Evolutionary conservation across 2,329 filamentous ascomycete species (phyloP).

Genomic region (Talaromyces sp.): DNA sequence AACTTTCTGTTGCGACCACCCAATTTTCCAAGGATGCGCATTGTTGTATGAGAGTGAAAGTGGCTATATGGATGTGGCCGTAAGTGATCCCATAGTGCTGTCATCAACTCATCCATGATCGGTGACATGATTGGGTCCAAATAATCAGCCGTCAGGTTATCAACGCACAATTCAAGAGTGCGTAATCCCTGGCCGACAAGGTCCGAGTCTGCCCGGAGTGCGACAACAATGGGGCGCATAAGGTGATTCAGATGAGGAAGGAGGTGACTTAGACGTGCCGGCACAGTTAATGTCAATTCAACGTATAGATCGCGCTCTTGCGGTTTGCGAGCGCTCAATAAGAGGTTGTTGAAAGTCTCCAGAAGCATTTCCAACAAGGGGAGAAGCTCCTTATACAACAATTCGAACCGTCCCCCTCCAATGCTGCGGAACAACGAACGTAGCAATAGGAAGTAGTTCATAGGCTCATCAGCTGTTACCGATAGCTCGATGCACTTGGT

Average conservation of each 20-base stretch:
- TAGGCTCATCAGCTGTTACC: conserved; percentile 91
- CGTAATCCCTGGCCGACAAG: conserved; percentile 90
- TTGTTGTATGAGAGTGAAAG: conserved; percentile 95
- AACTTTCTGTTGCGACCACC: conserved; percentile 95
- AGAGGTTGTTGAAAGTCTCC: conserved; percentile 91
- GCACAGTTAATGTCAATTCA: conserved; percentile 92
- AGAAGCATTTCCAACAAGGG: conserved; percentile 95
- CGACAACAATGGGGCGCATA: conserved; percentile 96
- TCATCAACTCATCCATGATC: conserved; percentile 98
- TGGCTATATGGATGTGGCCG: conserved; percentile 93
- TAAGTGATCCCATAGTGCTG: conserved; percentile 91
- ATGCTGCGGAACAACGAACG: conserved; percentile 94
- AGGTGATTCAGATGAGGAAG: conserved; percentile 92
- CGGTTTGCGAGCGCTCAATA: conserved; percentile 85
- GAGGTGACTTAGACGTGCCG: conserved; percentile 87
- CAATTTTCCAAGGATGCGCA: conserved; percentile 93
- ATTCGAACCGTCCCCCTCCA: conserved; percentile 93
- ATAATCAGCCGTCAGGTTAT: conserved; percentile 97
- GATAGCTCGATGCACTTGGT: conserved; percentile 96
- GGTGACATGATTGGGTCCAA: conserved; percentile 98
- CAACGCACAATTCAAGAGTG: conserved; percentile 92
- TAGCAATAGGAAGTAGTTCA: conserved; percentile 96
- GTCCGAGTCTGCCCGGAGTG: conserved; percentile 83
- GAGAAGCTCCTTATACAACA: conserved; percentile 96
- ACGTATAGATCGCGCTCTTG: conserved; percentile 93